Evolutionary conservation across 371 early-diverging fungal species (phyloP), one percentile per base, ranked within the genome.

Genomic region (Mucor plumbeus): DNA sequence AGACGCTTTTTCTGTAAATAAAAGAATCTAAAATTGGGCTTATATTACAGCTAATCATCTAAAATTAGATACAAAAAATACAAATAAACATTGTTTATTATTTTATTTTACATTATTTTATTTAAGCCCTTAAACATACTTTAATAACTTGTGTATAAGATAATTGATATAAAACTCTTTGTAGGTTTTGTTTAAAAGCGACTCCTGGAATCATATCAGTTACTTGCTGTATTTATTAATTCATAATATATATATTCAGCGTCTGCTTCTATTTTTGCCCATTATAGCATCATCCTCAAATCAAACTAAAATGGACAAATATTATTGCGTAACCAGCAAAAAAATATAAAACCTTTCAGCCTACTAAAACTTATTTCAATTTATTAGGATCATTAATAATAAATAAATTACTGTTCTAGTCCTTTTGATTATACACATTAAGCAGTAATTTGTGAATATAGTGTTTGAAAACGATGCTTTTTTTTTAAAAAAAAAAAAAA

Each of bases 371-470:
- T 50, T 21, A n/a, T 50, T 26, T 7, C 44, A 44, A 44, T 50
- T 26, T 50, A 50, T 50, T 50, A 50, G 8, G 21, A 13, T 6
- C 21, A 48, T 19, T 48, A 48, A 48, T 48, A 48, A 21, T 13
- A 50, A 50, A 50, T 50, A 21, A 50, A 50, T 50, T 50, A 26
- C 50, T 50, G 26, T 21, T 50, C 50, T 50, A 50, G 50, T 21
- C 17, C 50, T 0, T 7, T 3, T 7, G 26, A 38, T 38, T 38
- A 38, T 38, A 26, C 26, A 26, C 26, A 26, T 26, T 26, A 26
- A 50, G 50, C 50, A 50, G 50, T 50, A 50, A 50, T 50, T 50
- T 50, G 50, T 50, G 50, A 50, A 50, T 5, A 50, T 50, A 50
- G 50, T 26, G 50, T 26, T 50, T 50, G 50, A 50, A 50, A 50